A percentile compares a stretch with the other conserved stretches of the same genome.
Evolutionary conservation across 164 flowering plant genomes (phyloP).

Genomic region (Echeveria elegans): DNA sequence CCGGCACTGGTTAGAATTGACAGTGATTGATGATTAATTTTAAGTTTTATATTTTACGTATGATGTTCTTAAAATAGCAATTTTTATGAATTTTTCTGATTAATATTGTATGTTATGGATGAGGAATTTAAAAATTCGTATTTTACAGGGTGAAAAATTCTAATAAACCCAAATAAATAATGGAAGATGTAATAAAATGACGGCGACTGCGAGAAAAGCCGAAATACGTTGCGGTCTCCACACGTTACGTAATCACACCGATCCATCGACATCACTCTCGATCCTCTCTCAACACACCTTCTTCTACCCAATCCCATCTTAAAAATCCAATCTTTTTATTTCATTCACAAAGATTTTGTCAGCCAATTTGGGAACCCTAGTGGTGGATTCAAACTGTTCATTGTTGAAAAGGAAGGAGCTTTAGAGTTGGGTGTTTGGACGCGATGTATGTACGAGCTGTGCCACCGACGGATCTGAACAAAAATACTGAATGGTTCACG

Average conservation of each 20-base stretch:
- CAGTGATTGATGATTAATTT: too few species aligned
- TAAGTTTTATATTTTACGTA: too few species aligned
- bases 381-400: neutral
- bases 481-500: constrained; percentile 72
- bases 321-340: neutral
- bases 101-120: too few species aligned
- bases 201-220: too few species aligned
- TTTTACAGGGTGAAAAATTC: too few species aligned
- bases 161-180: too few species aligned
- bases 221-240: neutral
- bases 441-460: constrained; percentile 39
- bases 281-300: neutral
- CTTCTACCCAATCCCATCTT: neutral
- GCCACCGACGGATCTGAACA: constrained; percentile 52
- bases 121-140: too few species aligned
- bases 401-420: neutral
- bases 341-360: neutral
- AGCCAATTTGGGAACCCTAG: neutral
- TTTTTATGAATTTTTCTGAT: too few species aligned
- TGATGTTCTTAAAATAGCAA: too few species aligned
- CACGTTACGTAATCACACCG: neutral
- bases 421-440: constrained; percentile 1
- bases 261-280: neutral
- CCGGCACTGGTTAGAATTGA: too few species aligned
- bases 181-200: too few species aligned